Percentiles rank a stretch among this genome's conserved stretches.
phyloP scores from a whole-genome alignment of 2,329 filamentous ascomycete genomes.

The Parastagonospora nodorum region DNA sequence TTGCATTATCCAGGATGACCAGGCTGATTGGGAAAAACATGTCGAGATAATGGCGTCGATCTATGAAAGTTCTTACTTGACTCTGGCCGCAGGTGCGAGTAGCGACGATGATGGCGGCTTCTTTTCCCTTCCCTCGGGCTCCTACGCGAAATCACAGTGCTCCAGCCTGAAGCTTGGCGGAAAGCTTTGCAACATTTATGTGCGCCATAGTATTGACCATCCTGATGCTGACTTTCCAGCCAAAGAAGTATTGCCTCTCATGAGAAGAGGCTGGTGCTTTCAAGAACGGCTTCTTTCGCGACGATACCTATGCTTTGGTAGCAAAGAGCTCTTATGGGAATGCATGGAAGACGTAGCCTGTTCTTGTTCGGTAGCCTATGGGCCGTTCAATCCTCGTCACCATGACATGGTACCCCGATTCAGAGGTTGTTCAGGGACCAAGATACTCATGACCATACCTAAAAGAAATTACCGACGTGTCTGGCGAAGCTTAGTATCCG shows the following conservation, averaged over 20 bases:
- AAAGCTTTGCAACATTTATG: not conserved
- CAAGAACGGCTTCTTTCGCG: constrained; percentile 2
- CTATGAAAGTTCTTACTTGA: constrained; percentile 1
- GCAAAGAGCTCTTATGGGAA: not conserved
- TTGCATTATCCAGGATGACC: constrained; percentile 11
- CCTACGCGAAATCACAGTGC: not conserved
- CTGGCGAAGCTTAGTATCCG: not conserved
- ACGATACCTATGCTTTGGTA: constrained; percentile 3
- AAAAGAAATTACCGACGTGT: not conserved
- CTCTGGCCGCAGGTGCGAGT: constrained; percentile 2
- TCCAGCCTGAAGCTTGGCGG: not conserved
- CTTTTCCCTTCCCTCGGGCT: not conserved
- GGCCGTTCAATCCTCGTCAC: not conserved
- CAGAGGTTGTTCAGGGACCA: not conserved
- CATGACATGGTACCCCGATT: not conserved
- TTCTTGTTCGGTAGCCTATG: not conserved
- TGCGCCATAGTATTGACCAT: not conserved
- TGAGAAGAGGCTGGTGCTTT: constrained; percentile 4
- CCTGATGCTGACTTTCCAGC: not conserved
- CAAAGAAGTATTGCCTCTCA: not conserved
- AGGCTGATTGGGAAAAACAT: constrained; percentile 1
- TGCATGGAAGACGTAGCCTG: constrained; percentile 1
- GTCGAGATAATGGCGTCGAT: not conserved
- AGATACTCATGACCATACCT: not conserved
- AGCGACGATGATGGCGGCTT: constrained; percentile 1